Percentiles rank a stretch among this genome's conserved stretches.
Conservation (phyloP, 2,329 filamentous ascomycete species). For the Domatiomyces globalis region DNA sequence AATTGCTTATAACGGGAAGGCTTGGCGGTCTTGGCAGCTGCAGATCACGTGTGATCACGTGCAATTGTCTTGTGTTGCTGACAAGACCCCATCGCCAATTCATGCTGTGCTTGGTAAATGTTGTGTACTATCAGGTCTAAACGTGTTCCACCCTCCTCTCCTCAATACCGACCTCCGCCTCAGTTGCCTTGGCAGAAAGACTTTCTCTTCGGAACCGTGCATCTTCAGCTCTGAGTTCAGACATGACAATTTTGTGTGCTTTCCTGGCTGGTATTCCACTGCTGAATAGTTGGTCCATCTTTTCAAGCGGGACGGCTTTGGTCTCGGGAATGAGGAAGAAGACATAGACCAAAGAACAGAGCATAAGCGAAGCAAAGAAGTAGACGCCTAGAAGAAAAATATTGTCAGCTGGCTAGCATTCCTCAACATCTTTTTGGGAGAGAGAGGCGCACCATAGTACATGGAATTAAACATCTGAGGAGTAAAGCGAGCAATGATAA, state of each 20-base stretch:
- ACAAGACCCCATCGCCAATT: no score
- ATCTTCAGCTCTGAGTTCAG: slow-evolving; percentile 24
- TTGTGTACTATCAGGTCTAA: neutral
- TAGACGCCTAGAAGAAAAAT: slow-evolving; percentile 41
- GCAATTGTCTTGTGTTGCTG: no score
- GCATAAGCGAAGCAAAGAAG: slow-evolving; percentile 52
- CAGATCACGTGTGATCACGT: no score
- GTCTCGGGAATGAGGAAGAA: slow-evolving; percentile 53
- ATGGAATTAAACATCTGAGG: slow-evolving; percentile 28
- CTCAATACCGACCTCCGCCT: slow-evolving; percentile 17
- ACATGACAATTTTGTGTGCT: slow-evolving; percentile 25
- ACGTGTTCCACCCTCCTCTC: slow-evolving; percentile 11
- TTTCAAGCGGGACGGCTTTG: slow-evolving; percentile 50
- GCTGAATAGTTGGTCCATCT: slow-evolving; percentile 49
- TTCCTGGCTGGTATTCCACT: slow-evolving; percentile 24
- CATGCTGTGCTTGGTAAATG: no score
- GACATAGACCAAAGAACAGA: slow-evolving; percentile 44
- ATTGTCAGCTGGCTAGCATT: neutral
- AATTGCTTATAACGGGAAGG: no score
- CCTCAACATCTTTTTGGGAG: slow-evolving; percentile 6
- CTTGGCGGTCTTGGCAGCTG: no score
- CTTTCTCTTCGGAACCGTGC: slow-evolving; percentile 22
- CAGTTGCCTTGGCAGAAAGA: slow-evolving; percentile 5
- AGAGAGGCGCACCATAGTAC: slow-evolving; percentile 27
- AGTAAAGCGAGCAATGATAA: slow-evolving; percentile 50